These are phyloP conservation scores for Centrapalus pauciflorus DNA, from an alignment of 129 eudicot species.

Conservation along the genomic window DNA sequence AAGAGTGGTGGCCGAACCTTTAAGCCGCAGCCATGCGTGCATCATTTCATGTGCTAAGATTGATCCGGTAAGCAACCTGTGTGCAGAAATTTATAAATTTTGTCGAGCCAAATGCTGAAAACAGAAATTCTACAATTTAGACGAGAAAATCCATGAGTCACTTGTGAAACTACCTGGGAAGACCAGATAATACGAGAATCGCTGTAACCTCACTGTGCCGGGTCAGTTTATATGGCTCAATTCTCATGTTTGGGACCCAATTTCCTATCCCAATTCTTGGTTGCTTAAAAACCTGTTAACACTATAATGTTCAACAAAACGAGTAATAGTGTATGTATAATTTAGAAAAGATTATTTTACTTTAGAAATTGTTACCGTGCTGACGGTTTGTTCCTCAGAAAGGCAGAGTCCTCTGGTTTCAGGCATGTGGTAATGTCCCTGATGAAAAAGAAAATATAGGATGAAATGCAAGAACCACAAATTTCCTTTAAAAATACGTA, in stretches of 20 bases:
- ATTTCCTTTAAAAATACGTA: neutral
- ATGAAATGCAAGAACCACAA: neutral
- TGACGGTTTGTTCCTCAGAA: slow-evolving; percentile 73
- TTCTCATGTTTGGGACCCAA: slow-evolving; percentile 47
- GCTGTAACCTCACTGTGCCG: slow-evolving; percentile 86
- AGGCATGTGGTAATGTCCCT: slow-evolving; percentile 88
- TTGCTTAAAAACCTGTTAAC: slow-evolving; percentile 46
- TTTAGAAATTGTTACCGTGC: slow-evolving; percentile 45
- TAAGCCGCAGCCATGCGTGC: slow-evolving; percentile 89
- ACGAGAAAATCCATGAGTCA: neutral
- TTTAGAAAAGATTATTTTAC: neutral
- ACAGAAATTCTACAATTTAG: neutral
- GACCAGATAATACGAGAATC: slow-evolving; percentile 73
- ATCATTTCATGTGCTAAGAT: slow-evolving; percentile 92
- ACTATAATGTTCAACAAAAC: neutral
- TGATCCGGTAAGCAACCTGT: slow-evolving; percentile 82
- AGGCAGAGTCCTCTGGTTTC: slow-evolving; percentile 92
- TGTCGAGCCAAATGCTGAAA: neutral
- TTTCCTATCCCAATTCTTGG: slow-evolving; percentile 56
- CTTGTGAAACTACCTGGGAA: slow-evolving; percentile 55
- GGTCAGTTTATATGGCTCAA: slow-evolving; percentile 65
- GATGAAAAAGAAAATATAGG: slow-evolving; percentile 8
- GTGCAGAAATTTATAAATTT: neutral
- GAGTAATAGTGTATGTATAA: no score
- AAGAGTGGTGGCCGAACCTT: slow-evolving; percentile 36